A percentile compares a stretch with the other conserved stretches of the same genome.
These are phyloP conservation scores for Peniophora sp. DNA, from an alignment of 1,284 basidiomycete genomes.

Conservation along the genomic window DNA sequence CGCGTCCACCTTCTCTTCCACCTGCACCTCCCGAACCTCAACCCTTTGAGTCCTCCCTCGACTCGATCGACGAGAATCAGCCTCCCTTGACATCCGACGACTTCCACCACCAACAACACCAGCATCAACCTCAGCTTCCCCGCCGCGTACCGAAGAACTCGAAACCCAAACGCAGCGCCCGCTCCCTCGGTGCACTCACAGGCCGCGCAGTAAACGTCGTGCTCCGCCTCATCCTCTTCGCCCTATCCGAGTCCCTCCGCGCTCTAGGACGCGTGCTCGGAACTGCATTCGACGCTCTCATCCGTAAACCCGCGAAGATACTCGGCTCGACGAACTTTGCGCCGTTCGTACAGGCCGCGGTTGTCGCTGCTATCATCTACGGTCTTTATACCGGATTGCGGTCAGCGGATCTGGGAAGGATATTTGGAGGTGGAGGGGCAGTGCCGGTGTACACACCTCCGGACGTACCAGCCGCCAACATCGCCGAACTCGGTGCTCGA, in stretches of 20 bases:
- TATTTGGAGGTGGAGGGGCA: conserved; percentile 13
- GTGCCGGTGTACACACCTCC: conserved; percentile 32
- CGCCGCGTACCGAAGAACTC: conserved; percentile 1
- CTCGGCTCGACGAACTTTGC: conserved; percentile 21
- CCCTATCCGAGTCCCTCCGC: conserved; percentile 21
- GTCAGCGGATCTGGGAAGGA: conserved; percentile 20
- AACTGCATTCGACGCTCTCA: conserved; percentile 32
- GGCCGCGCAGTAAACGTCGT: conserved; percentile 34
- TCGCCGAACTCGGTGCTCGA: conserved; percentile 65
- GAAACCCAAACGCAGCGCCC: conserved; percentile 11
- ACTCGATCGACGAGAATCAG: conserved; percentile 37
- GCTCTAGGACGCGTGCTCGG: conserved; percentile 36
- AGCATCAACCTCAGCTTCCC: conserved; percentile 16
- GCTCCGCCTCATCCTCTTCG: conserved; percentile 18
- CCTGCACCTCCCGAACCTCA: conserved; percentile 17
- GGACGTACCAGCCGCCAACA: conserved; percentile 51
- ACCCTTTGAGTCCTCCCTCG: conserved; percentile 29
- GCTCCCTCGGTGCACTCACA: conserved; percentile 39
- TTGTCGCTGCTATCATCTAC: conserved; percentile 33
- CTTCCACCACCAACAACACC: conserved; percentile 22
- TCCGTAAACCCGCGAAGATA: conserved; percentile 38
- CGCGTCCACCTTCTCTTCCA: conserved; percentile 21
- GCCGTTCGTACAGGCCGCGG: conserved; percentile 30
- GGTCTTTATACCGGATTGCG: conserved; percentile 34
- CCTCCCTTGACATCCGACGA: conserved; percentile 32